Percentiles rank a stretch among this genome's conserved stretches.
Evolutionary conservation across 1,284 basidiomycete genomes (phyloP).

Genomic region (Cryptococcus sp.): DNA sequence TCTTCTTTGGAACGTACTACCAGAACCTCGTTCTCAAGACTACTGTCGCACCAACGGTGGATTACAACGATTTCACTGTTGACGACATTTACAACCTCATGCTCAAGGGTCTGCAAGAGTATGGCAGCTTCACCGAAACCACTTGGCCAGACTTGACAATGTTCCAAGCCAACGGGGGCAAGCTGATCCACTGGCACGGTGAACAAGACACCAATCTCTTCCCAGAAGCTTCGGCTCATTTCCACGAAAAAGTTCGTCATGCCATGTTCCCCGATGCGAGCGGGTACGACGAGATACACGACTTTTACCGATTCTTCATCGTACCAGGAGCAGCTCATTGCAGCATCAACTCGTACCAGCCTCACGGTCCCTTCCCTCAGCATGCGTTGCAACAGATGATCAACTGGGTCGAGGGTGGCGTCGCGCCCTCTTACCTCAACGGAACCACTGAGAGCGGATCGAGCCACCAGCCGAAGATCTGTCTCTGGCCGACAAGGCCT

Average conservation of each 20-base stretch:
- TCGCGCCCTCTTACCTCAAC: neutral
- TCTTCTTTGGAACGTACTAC: no score
- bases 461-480: no score
- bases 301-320: conserved; percentile 23
- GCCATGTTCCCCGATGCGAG: conserved; percentile 7
- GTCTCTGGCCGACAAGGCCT: no score
- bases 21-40: no score
- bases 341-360: neutral
- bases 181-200: conserved; percentile 16
- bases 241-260: conserved; percentile 1
- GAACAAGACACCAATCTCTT: neutral
- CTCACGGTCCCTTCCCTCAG: neutral
- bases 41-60: neutral
- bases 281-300: conserved; percentile 6
- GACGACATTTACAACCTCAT: conserved; percentile 18
- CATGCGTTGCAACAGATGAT: conserved; percentile 7
- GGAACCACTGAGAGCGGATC: no score
- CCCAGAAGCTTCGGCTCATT: conserved; percentile 1
- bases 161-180: conserved; percentile 24
- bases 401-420: conserved; percentile 17
- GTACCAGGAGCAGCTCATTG: conserved; percentile 31
- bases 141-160: conserved; percentile 20
- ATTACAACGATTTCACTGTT: conserved; percentile 12
- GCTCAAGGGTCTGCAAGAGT: conserved; percentile 10
- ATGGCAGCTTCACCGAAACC: conserved; percentile 7